These are phyloP conservation scores for Xylaria digitata DNA, from an alignment of 2,329 filamentous ascomycete genomes.

Conservation along the genomic window DNA sequence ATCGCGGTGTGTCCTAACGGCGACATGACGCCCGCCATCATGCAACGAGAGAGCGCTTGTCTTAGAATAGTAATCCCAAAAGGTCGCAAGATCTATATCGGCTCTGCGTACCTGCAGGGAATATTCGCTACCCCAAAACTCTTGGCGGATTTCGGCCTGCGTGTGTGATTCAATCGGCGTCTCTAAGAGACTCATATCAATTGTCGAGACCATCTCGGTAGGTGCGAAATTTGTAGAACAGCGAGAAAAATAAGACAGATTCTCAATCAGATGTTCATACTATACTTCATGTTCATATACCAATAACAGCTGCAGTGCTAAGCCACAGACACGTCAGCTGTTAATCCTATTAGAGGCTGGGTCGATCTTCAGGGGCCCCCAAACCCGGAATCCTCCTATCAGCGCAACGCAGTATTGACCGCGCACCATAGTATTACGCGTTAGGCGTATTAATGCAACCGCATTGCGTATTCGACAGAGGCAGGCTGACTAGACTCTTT, in stretches of 20 bases:
- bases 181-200: conserved; percentile 21
- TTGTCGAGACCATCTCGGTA: conserved; percentile 3
- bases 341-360: neutral
- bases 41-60: conserved; percentile 7
- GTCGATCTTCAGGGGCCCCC: neutral
- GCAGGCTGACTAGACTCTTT: neutral
- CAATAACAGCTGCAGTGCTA: conserved; percentile 1
- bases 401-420: neutral
- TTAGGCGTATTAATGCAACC: neutral
- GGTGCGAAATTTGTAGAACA: too few species aligned
- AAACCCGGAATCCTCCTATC: neutral
- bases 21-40: conserved; percentile 8
- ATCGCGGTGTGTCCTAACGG: conserved; percentile 14
- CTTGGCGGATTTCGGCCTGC: conserved; percentile 10
- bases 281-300: conserved; percentile 2
- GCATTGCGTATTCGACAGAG: neutral
- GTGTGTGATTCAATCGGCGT: conserved; percentile 7
- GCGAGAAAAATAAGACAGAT: neutral
- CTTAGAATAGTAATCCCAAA: conserved; percentile 18
- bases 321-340: conserved; percentile 8
- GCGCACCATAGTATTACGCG: neutral
- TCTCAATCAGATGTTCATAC: neutral
- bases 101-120: neutral
- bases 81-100: conserved; percentile 1
- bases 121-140: conserved; percentile 5